Percentiles rank a stretch among this genome's conserved stretches.
These are phyloP conservation scores for Talaromyces funiculosus DNA, from an alignment of 2,329 filamentous ascomycete species.

Conservation along the genomic window DNA sequence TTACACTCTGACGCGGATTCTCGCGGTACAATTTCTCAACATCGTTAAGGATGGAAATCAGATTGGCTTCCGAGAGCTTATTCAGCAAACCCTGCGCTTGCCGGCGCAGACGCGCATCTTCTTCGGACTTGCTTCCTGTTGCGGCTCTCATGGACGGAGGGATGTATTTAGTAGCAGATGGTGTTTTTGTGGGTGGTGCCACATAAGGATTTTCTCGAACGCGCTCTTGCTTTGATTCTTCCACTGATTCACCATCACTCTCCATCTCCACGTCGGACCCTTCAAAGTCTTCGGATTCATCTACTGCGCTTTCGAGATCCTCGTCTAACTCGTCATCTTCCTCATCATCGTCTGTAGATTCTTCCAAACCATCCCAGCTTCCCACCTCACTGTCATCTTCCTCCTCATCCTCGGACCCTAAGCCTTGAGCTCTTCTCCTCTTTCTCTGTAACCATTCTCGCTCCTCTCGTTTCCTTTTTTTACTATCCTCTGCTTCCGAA, in stretches of 20 bases:
- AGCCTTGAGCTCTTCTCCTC: slow-evolving; percentile 47
- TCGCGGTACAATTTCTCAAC: slow-evolving; percentile 78
- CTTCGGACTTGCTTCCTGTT: slow-evolving; percentile 57
- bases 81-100: slow-evolving; percentile 88
- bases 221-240: slow-evolving; percentile 31
- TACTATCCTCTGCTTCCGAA: slow-evolving; percentile 43
- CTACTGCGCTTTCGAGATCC: slow-evolving; percentile 32
- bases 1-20: slow-evolving; percentile 83
- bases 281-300: slow-evolving; percentile 28
- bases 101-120: slow-evolving; percentile 63
- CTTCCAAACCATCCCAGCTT: slow-evolving; percentile 26
- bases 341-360: slow-evolving; percentile 20
- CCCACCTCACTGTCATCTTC: slow-evolving; percentile 22
- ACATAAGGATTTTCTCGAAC: slow-evolving; percentile 82
- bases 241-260: slow-evolving; percentile 19
- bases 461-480: slow-evolving; percentile 58
- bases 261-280: slow-evolving; percentile 35
- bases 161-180: slow-evolving; percentile 63
- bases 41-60: slow-evolving; percentile 75
- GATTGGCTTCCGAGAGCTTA: slow-evolving; percentile 82
- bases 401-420: slow-evolving; percentile 18
- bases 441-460: slow-evolving; percentile 57
- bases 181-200: slow-evolving; percentile 55
- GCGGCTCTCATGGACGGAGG: slow-evolving; percentile 74
- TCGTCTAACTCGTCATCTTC: slow-evolving; percentile 25